Base-by-base conservation (phyloP, 352 stramenopile genomes). In the Phytophthora sojae region DNA sequence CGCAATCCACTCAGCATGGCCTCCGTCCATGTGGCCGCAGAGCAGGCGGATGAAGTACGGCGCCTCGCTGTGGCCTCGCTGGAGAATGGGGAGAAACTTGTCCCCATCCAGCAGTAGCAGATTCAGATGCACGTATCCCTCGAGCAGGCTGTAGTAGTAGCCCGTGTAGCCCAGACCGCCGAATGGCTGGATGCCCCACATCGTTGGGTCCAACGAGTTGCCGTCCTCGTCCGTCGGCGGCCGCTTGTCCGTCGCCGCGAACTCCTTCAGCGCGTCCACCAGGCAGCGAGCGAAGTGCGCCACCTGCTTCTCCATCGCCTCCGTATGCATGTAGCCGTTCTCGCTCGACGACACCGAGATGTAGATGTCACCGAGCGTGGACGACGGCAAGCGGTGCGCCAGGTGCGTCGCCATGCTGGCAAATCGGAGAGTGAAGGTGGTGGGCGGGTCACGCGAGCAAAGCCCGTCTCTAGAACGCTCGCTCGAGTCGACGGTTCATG, bases 41-140 rank as follows among this genome's bases (percentile, higher is more conserved):
- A 76, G 52, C 12, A 71, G 19, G 17, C 17, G 2, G 23, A 76
- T 49, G 21, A 55, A 61, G 50, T 72, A 57, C 52, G 57, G 59
- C 19, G 45, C 26, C 8, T 14, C 47, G 17, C 56, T 47, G 4
- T 4, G 2, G 45, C 63, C 57, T 52, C 47, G 52, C 57, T 76
- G 69, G 12, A 80, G n/a, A 50, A 79, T 65, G 0, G 59, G 51
- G 37, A 71, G 49, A 21, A 75, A 76, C 44, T 57, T 63, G 35
- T 75, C 52, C 19, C 61, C 44, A 29, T 81, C 72, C 50, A 64
- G 57, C 30, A 83, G 69, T 29, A 79, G 42, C 45, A 83, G 47
- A 25, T 83, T 83, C 45, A 83, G 59, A 21, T 71, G 39, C 29
- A 81, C 61, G 60, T 83, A 83, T 8, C 72, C 67, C 19, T 54